Conservation (phyloP, 1,284 basidiomycete species). For the Marasmius fiardii region DNA sequence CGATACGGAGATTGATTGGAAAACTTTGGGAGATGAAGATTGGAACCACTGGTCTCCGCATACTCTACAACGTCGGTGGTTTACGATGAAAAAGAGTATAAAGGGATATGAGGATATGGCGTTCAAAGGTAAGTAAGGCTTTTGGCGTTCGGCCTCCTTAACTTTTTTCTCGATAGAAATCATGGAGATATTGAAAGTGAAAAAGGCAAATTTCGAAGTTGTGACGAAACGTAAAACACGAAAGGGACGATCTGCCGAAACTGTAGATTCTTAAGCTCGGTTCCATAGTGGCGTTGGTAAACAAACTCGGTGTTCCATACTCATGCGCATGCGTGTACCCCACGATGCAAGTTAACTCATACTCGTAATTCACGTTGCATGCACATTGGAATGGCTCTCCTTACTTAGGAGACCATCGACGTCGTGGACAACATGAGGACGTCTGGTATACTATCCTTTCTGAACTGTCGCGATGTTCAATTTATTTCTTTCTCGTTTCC, state of each 20-base stretch:
- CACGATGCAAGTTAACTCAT: background rate
- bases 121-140: slow-evolving; percentile 52
- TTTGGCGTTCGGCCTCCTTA: background rate
- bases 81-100: slow-evolving; percentile 70
- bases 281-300: background rate
- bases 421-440: background rate
- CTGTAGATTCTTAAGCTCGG: slow-evolving; percentile 31
- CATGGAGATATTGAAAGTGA: slow-evolving; percentile 72
- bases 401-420: too few relatives aligned
- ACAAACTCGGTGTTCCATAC: background rate
- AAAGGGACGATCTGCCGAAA: slow-evolving; percentile 50
- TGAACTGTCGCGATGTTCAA: too few relatives aligned
- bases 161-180: slow-evolving; percentile 49
- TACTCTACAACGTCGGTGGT: slow-evolving; percentile 71
- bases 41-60: slow-evolving; percentile 86
- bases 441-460: too few relatives aligned
- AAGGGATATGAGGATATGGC: slow-evolving; percentile 77
- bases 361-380: background rate
- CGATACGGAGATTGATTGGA: slow-evolving; percentile 85
- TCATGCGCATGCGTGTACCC: background rate
- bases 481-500: background rate
- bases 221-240: slow-evolving; percentile 39
- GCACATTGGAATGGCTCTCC: too few relatives aligned
- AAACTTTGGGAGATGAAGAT: slow-evolving; percentile 60
- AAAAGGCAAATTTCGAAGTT: slow-evolving; percentile 57